Evolutionary conservation across 352 stramenopile species (phyloP), one percentile per base, ranked within the genome.

Genomic region (Phytophthora hybrid): DNA sequence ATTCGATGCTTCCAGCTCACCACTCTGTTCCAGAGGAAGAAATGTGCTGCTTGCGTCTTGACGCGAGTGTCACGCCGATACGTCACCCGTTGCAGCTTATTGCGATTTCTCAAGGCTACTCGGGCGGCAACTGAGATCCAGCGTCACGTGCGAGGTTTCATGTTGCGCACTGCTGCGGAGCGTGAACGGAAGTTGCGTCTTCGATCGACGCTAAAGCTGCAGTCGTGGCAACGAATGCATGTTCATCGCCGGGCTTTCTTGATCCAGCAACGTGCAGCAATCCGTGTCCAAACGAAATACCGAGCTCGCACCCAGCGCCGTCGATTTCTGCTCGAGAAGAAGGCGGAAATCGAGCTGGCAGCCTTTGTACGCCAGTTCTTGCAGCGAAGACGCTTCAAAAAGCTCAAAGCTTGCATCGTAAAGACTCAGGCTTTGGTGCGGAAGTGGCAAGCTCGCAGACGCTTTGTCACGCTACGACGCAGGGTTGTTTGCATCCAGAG

Each of bases 331-430:
- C 52, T 55, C 5, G 75, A 80, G 21, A 88, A 86, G 57, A 61
- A 74, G 14, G 86, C 88, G 5, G 85, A 81, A 4, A 91, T 93
- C 19, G 80, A 87, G n/a, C 31, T 94, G 9, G 78, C 85, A 23
- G 79, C 89, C 1, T 92, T 93, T 58, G 76, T 92, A 7, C 89
- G 89, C 1, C 89, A 96, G 66, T 66, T 88, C 55, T 56, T 94
- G 5, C 83, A 93, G 63, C 79, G 83, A 2, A 80, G 77, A 13
- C 83, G 85, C 55, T 96, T 96, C 58, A 79, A 74, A 26, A 63
- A 69, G 23, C 73, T 94, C n/a, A 94, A 96, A 73, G 49, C 74
- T 5, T 69, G 81, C 9, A 80, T 96, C n/a, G 84, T 93, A 0
- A 85, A 83, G 47, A 69, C 88, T 2, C 89, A 96, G 59, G 83